Base-by-base conservation (phyloP, 192 early-diverging fungal genomes). In the Coemansia sp. region DNA sequence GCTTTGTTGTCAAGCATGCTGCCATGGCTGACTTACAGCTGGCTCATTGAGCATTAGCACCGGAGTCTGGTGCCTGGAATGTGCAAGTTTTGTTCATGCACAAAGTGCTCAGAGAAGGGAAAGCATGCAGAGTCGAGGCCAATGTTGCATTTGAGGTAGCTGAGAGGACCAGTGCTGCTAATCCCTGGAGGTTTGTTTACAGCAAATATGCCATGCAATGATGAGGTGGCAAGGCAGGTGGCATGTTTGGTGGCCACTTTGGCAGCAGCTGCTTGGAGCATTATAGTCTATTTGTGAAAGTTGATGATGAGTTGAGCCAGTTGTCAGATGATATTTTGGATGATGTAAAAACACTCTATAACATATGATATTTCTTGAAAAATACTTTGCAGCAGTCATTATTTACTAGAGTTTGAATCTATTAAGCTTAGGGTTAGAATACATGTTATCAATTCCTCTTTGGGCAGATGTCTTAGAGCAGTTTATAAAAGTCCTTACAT, bases 141-240 rank as follows among this genome's bases (percentile, higher is more conserved):
- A 9, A 61, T 52, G 65, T 81, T 81, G 32, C 71, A 59, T 48
- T 81, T 81, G 50, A 81, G 47, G 60, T 75, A 81, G 49, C 72
- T 69, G 2, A 81, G 59, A 8, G 75, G 39, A 1, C 73, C 78
- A 0, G 72, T 45, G 53, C 78, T 65, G 73, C 72, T 81, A 53
- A 81, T 81, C 8, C 78, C 78, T 2, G 78, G 66, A 3, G 78
- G 78, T 25, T 81, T 81, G 66, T 81, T 75, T 4, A 81, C 65
- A 6, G 78, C 72, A 19, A 81, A 71, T 37, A 81, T 22, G 15
- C 78, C 78, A 49, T 64, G 37, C 3, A 69, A 51, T 1, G 63
- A 21, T 4, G 23, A 23, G 21, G 62, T 48, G 19, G 50, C 73
- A 37, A 7, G 29, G 8, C 45, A 60, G 19, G 24, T 52, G 25